A percentile compares a stretch with the other conserved stretches of the same genome.
These are phyloP conservation scores for Bremia lactucae DNA, from an alignment of 352 stramenopile species.

Conservation along the genomic window DNA sequence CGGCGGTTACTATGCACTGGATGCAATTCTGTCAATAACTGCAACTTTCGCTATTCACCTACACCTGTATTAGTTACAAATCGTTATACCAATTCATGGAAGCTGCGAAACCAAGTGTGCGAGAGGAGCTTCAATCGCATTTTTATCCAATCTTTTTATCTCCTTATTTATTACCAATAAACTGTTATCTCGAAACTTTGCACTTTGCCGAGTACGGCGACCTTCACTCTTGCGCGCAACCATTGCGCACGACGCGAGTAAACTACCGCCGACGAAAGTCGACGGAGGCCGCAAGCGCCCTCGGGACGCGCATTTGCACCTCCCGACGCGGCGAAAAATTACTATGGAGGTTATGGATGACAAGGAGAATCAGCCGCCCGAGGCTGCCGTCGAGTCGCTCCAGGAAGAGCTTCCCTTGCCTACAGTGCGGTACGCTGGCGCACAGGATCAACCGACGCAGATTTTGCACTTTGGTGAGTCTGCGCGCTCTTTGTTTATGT, in stretches of 20 bases:
- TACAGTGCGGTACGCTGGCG: conserved; percentile 10
- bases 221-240: conserved; percentile 9
- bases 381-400: conserved; percentile 5
- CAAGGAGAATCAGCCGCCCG: conserved; percentile 35
- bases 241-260: conserved; percentile 8
- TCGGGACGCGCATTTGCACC: conserved; percentile 16
- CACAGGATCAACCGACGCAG: conserved; percentile 2
- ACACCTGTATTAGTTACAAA: too few species aligned
- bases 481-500: conserved; percentile 46
- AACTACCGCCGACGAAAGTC: background rate
- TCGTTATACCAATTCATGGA: too few species aligned
- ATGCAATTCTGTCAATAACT: too few species aligned
- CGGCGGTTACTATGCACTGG: too few species aligned
- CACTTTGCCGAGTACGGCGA: too few species aligned
- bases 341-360: conserved; percentile 17
- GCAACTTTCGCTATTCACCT: too few species aligned
- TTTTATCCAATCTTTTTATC: background rate
- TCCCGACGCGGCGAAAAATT: conserved; percentile 20
- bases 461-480: conserved; percentile 50
- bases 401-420: conserved; percentile 8
- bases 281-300: conserved; percentile 22
- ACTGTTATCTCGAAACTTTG: background rate
- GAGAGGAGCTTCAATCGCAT: too few species aligned
- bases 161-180: conserved; percentile 2
- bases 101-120: too few species aligned